Percentiles rank a stretch among this genome's conserved stretches.
Conservation (phyloP, 129 eudicot genomes). For the Scalesia atractyloides region DNA sequence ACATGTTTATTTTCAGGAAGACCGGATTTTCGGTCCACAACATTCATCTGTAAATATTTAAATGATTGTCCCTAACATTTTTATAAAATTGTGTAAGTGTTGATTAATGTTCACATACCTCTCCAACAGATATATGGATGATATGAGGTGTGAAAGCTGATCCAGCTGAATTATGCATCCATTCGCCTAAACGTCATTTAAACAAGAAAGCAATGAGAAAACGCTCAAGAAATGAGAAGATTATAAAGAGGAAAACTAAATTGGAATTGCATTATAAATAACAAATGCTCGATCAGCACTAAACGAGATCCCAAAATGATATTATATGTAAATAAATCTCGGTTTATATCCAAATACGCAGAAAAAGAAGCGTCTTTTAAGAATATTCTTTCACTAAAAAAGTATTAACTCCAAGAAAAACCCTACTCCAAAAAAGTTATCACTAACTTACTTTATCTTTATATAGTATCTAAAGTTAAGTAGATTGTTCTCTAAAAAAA, state of each 20-base stretch:
- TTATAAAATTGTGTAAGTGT: not conserved
- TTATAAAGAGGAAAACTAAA: not conserved
- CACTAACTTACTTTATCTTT: not conserved
- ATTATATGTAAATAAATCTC: not conserved
- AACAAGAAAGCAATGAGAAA: not conserved
- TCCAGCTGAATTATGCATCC: conserved; percentile 97
- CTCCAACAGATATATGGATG: conserved; percentile 68
- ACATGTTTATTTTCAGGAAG: not conserved
- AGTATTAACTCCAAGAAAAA: not conserved
- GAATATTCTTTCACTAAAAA: not conserved
- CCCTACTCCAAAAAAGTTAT: not conserved
- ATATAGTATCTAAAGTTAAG: not conserved
- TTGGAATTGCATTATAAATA: not conserved
- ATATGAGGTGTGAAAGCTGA: conserved; percentile 94
- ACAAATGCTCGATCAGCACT: not conserved
- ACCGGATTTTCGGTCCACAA: not conserved
- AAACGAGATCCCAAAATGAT: not conserved
- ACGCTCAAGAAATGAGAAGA: not conserved
- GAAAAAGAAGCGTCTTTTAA: not conserved
- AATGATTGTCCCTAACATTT: not conserved
- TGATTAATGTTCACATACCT: conserved; percentile 44
- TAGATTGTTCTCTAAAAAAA: not conserved
- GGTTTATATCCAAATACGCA: not conserved
- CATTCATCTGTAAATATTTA: not conserved
- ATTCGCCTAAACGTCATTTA: conserved; percentile 59